Conservation (phyloP, 345 rosid species). For the Arabis alpina region DNA sequence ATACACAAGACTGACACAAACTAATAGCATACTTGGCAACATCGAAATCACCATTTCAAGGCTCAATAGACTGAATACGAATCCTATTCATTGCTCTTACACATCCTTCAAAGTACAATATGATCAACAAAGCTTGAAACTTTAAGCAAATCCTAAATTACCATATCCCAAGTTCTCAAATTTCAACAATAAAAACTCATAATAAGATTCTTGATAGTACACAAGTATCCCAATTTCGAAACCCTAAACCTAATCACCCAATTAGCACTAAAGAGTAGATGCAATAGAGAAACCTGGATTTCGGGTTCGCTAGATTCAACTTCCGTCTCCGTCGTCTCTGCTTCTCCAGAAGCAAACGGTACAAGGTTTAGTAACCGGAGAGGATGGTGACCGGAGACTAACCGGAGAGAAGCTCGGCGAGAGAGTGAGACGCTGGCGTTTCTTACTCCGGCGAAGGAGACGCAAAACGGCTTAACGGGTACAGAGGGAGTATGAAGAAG, state of each 20-base stretch:
- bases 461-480: conserved; percentile 42
- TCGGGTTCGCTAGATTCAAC: conserved; percentile 57
- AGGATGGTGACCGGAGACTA: conserved; percentile 39
- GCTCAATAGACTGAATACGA: not conserved
- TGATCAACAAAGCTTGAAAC: conserved; percentile 23
- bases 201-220: not conserved
- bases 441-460: conserved; percentile 52
- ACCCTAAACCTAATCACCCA: conserved; percentile 22
- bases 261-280: not conserved
- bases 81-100: not conserved
- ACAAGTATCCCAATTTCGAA: not conserved
- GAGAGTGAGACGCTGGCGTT: conserved; percentile 35
- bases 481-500: conserved; percentile 38
- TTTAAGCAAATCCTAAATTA: not conserved
- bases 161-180: not conserved
- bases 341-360: conserved; percentile 70
- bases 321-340: conserved; percentile 58
- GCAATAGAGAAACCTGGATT: conserved; percentile 56
- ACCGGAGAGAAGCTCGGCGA: conserved; percentile 45
- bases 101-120: not conserved
- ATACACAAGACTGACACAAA: conserved; percentile 3
- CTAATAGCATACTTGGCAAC: no score
- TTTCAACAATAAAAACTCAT: not conserved
- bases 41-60: no score
- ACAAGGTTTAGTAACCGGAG: conserved; percentile 50